phyloP scores from a whole-genome alignment of 306 rosid species.

The Clitoria ternatea region DNA sequence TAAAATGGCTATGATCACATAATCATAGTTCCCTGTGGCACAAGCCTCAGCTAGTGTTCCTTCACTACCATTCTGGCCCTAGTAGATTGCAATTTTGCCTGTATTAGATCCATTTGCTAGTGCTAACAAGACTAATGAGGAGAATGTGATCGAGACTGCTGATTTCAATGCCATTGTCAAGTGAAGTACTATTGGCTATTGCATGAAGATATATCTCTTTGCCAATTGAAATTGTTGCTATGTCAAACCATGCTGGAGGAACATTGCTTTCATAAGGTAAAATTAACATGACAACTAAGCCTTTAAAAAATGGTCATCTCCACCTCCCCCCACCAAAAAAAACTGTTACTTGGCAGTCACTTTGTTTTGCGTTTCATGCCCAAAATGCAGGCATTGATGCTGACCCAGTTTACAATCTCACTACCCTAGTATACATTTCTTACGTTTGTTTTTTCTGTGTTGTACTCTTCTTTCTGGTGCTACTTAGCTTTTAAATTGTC shows the following conservation, averaged over 20 bases:
- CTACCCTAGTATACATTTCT: not conserved
- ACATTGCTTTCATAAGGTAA: constrained; percentile 23
- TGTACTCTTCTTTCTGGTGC: not conserved
- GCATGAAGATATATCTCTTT: not conserved
- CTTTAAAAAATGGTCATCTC: not conserved
- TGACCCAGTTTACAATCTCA: not conserved
- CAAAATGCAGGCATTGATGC: not conserved
- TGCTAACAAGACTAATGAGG: constrained; percentile 20
- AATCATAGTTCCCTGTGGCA: constrained; percentile 33
- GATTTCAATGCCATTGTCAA: constrained; percentile 16
- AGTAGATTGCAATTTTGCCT: constrained; percentile 35
- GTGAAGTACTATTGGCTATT: not conserved
- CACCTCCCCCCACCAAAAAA: too few species aligned
- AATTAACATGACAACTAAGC: not conserved
- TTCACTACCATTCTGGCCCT: constrained; percentile 42
- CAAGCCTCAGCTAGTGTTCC: constrained; percentile 32
- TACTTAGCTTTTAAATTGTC: not conserved
- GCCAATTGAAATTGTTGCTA: not conserved
- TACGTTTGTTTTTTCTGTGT: constrained; percentile 7
- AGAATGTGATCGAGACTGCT: constrained; percentile 11
- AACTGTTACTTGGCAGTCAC: constrained; percentile 23
- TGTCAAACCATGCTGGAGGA: not conserved
- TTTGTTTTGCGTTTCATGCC: not conserved
- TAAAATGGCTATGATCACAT: constrained; percentile 35
- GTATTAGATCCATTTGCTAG: constrained; percentile 18